A percentile compares a stretch with the other conserved stretches of the same genome.
phyloP scores from a whole-genome alignment of 1,139 yeast species.

The Saccharomyces hybrid region DNA sequence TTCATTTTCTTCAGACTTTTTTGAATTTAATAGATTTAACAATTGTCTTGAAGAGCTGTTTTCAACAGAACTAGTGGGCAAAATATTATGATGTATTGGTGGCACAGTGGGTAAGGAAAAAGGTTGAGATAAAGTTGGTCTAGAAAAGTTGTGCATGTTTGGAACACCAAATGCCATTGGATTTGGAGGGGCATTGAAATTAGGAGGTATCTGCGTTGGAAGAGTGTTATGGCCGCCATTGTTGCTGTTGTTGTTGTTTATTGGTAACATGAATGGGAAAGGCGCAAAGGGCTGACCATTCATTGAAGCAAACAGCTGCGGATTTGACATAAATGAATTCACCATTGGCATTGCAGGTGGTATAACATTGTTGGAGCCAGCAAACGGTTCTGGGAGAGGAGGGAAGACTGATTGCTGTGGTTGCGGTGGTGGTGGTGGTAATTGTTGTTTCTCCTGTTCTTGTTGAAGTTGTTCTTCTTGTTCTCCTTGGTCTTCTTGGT shows the following conservation, averaged over 20 bases:
- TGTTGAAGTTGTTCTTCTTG: too few relatives aligned
- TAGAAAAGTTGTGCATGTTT: slow-evolving; percentile 39
- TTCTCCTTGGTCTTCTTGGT: background rate
- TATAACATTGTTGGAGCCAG: slow-evolving; percentile 4
- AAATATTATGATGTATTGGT: background rate
- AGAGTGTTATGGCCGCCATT: background rate
- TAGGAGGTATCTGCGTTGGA: slow-evolving; percentile 2
- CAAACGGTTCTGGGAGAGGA: slow-evolving; percentile 4
- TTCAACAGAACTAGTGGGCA: slow-evolving; percentile 17
- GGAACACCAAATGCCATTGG: slow-evolving; percentile 32
- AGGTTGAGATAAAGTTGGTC: slow-evolving; percentile 33
- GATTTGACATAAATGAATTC: slow-evolving; percentile 2
- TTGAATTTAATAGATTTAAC: slow-evolving; percentile 8
- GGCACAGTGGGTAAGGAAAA: slow-evolving; percentile 3
- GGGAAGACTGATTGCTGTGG: slow-evolving; percentile 11
- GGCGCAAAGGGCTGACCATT: slow-evolving; percentile 28
- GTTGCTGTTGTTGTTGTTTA: background rate
- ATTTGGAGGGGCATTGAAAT: slow-evolving; percentile 7
- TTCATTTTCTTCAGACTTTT: slow-evolving; percentile 1
- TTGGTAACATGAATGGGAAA: slow-evolving; percentile 26
- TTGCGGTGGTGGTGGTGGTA: background rate
- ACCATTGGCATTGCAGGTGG: slow-evolving; percentile 12
- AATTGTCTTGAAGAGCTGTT: slow-evolving; percentile 35
- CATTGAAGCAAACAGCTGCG: slow-evolving; percentile 14
- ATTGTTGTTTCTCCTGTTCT: too few relatives aligned